A percentile compares a stretch with the other conserved stretches of the same genome.
Evolutionary conservation across 768 basidiomycete genomes (phyloP).

Genomic region (Gymnopilus junonius): DNA sequence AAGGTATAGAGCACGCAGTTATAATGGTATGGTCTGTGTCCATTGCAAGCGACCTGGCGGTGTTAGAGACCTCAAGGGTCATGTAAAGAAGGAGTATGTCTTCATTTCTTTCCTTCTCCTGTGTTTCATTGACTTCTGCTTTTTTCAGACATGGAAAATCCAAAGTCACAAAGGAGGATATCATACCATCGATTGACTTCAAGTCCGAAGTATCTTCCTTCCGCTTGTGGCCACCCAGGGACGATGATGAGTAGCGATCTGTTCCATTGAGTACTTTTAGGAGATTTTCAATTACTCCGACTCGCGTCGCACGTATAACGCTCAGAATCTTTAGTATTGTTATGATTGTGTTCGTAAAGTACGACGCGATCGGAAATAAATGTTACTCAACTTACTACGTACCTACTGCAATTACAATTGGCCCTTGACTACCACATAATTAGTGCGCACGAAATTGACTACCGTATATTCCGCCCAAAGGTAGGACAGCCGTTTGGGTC

Average conservation of each 20-base stretch:
- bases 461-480: too few relatives aligned
- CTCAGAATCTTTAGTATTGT: too few relatives aligned
- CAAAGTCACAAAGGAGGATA: background rate
- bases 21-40: background rate
- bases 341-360: too few relatives aligned
- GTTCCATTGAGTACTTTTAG: too few relatives aligned
- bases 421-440: too few relatives aligned
- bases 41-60: slow-evolving; percentile 3
- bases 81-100: slow-evolving; percentile 8
- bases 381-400: too few relatives aligned
- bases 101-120: background rate
- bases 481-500: too few relatives aligned
- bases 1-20: background rate
- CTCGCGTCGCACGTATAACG: too few relatives aligned
- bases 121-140: background rate
- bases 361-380: too few relatives aligned
- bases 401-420: too few relatives aligned
- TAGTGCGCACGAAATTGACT: too few relatives aligned
- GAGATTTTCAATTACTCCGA: too few relatives aligned
- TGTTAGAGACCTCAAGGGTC: background rate
- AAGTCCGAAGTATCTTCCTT: background rate
- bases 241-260: background rate
- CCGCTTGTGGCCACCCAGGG: slow-evolving; percentile 7
- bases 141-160: slow-evolving; percentile 2
- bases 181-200: background rate